Base-by-base conservation (phyloP, 257 asterid species). In the Przewalskia tangutica region DNA sequence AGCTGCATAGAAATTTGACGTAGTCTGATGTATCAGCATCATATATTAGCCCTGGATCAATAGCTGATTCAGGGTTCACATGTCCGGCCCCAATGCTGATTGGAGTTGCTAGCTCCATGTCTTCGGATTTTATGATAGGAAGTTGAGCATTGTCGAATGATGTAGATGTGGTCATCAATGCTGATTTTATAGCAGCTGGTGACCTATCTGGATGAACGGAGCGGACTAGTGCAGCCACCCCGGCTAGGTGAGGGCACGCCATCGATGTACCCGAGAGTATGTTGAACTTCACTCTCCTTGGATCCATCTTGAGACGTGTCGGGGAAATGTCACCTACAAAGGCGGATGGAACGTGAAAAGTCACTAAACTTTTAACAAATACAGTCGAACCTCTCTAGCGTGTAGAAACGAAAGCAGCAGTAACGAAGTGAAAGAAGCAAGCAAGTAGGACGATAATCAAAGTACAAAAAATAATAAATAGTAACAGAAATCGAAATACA, bases 11-110 rank as follows among this genome's bases (percentile, higher is more conserved):
- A 7, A 60, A 3, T 4, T 77, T 54, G 32, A 77, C 3, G 50
- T 77, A 77, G 62, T 77, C 66, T 16, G 32, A 42, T 32, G 46
- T 23, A 77, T 7, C 51, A 53, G 51, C 65, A n/a, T 77, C 66
- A 14, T 77, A 77, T 17, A 77, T 34, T 53, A 77, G 51, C n/a
- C 81, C 81, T 17, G 81, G 81, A 77, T 77, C 66, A 34, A 18
- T 13, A 34, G 81, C 81, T 27, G 34, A 77, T 32, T 32, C 32
- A 8, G 81, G 81, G 13, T 54, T 77, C 14, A 77, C 81, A 3
- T 77, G 81, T 13, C 66, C 81, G 8, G 81, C 8, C 4, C 81
- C 81, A 8, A 53, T 27, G 51, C 48, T 77, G 50, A 77, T 34
- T 4, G 81, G 65, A 7, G 81, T 77, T 54, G 81, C 66, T 34